phyloP scores from a whole-genome alignment of 495 filamentous ascomycete genomes.

The Penicillium simplicissimum region DNA sequence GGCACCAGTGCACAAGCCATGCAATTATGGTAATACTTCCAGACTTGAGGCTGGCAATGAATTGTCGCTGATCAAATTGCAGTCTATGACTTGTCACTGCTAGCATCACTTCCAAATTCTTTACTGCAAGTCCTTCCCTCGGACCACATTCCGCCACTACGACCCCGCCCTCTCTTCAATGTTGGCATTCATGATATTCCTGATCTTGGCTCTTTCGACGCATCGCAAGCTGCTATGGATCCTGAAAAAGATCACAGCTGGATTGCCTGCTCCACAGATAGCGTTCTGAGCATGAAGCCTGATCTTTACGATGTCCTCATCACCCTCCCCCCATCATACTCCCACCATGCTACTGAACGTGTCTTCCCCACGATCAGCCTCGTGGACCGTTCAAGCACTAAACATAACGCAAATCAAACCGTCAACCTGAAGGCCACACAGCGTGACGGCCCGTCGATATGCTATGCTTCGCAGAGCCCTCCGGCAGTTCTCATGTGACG shows the following conservation, averaged over 20 bases:
- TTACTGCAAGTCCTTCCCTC: conserved; percentile 59
- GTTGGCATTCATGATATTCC: conserved; percentile 92
- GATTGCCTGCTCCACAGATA: conserved; percentile 95
- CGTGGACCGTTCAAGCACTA: conserved; percentile 26
- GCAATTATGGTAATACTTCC: conserved; percentile 76
- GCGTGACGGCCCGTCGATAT: conserved; percentile 81
- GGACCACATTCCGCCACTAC: conserved; percentile 49
- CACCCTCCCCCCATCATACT: conserved; percentile 68
- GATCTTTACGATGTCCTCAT: conserved; percentile 86
- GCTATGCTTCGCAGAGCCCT: conserved; percentile 68
- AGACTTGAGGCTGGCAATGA: not conserved
- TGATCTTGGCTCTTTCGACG: conserved; percentile 55
- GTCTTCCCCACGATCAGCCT: conserved; percentile 70
- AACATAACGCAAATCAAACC: conserved; percentile 30
- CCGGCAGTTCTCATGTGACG: conserved; percentile 47
- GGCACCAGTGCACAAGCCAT: conserved; percentile 79
- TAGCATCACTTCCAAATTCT: conserved; percentile 73
- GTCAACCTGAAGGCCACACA: conserved; percentile 77
- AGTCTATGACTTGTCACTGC: conserved; percentile 93
- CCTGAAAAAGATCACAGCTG: conserved; percentile 66
- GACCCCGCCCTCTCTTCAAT: conserved; percentile 83
- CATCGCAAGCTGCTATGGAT: conserved; percentile 19
- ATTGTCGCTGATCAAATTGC: conserved; percentile 14
- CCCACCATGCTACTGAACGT: conserved; percentile 55
- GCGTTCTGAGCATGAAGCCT: conserved; percentile 79